Evolutionary conservation across 768 basidiomycete species (phyloP), one percentile per base, ranked within the genome.

Genomic region (Lactarius vividus): DNA sequence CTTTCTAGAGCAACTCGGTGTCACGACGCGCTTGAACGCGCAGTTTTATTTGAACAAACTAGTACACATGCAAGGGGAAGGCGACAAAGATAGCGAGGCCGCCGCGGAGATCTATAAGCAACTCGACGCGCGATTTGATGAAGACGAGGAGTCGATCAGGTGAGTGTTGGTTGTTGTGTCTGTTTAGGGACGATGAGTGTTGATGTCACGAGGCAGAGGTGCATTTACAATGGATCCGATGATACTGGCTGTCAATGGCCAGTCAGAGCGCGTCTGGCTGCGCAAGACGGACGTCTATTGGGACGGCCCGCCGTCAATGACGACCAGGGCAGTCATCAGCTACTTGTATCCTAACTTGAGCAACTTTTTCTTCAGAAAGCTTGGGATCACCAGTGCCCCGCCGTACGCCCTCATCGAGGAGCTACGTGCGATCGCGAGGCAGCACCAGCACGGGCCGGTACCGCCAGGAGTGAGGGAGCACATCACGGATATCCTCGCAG

Each of bases 41-140:
- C 57, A 61, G 7, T 64, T 70, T 64, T 73, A 44, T 44, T 28
- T 73, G 23, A 71, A 67, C 23, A 56, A 53, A 37, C 72, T 73
- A 15, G 6, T 69, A 10, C 66, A 65, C 28, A 57, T 73, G 39
- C 58, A 66, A 11, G 62, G 59, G 26, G 42, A 9, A 29, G 63
- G 63, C 8, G 39, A 62, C 33, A 60, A 57, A 18, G 61, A 70
- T 26, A n/a, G 26, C 13, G 57, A 40, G 26, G 18, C 39, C 4
- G 68, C 68, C 18, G 40, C 64, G 1, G 63, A 66, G 15, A 44
- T 67, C 15, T 73, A 73, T 57, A 66, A 46, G 40, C 72, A 73
- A 18, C 63, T 73, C 1, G 66, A 73, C 46, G 66, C 70, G 23
- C 63, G 72, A n/a, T 73, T 73, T n/a, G 42, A 69, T 2, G 72